Evolutionary conservation across 148 eudicot genomes (phyloP).

Genomic region (Tetragonia tetragonoides): DNA sequence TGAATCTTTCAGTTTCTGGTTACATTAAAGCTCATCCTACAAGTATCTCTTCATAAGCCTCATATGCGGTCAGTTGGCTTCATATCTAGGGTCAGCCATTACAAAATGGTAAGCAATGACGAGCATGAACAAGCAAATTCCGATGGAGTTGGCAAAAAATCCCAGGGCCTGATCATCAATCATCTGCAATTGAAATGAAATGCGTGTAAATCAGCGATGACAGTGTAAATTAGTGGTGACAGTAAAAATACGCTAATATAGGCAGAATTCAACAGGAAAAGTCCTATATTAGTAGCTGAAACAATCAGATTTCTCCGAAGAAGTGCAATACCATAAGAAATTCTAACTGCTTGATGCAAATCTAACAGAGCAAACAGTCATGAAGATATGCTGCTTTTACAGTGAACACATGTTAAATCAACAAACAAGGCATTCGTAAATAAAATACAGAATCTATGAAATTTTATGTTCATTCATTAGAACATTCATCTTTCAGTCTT

Average conservation of each 20-base stretch:
- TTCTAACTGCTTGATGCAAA: no score
- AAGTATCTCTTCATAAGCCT: background rate
- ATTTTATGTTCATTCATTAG: no score
- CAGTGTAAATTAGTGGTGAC: background rate
- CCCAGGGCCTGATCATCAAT: slow-evolving; percentile 59
- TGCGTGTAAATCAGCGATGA: background rate
- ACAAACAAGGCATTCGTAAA: no score
- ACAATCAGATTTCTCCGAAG: background rate
- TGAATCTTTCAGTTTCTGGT: background rate
- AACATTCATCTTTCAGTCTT: no score
- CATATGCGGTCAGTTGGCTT: slow-evolving; percentile 35
- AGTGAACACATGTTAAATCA: no score
- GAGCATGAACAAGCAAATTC: slow-evolving; percentile 47
- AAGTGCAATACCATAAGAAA: no score
- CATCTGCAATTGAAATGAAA: slow-evolving; percentile 45
- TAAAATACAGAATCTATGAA: no score
- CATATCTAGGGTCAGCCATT: slow-evolving; percentile 57
- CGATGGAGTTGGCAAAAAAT: slow-evolving; percentile 51
- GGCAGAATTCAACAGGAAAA: background rate
- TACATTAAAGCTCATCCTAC: background rate
- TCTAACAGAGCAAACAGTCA: no score
- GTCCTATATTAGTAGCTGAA: background rate
- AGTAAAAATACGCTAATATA: background rate
- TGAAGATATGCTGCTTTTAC: no score
- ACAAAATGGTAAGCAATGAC: slow-evolving; percentile 67